A percentile compares a stretch with the other conserved stretches of the same genome.
Evolutionary conservation across 768 basidiomycete genomes (phyloP).

Genomic region (Krasilnikovozyma curviuscula): DNA sequence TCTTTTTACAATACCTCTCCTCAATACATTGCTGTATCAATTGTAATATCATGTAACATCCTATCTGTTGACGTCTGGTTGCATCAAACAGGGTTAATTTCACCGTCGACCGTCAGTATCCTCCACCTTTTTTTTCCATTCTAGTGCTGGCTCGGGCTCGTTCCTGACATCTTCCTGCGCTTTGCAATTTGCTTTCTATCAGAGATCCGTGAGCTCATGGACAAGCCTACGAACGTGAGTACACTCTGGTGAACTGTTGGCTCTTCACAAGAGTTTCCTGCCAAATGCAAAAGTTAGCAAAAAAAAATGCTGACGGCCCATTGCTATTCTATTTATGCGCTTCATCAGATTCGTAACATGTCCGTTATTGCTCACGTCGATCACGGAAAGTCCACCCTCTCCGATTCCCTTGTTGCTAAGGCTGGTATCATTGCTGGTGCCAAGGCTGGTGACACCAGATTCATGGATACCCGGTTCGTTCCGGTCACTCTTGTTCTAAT

Average conservation of each 20-base stretch:
- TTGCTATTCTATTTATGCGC: constrained; percentile 16
- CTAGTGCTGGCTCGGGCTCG: too few species aligned
- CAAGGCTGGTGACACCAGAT: constrained; percentile 91
- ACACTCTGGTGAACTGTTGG: too few species aligned
- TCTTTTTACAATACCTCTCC: too few species aligned
- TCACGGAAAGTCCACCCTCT: constrained; percentile 98
- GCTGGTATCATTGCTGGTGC: constrained; percentile 92
- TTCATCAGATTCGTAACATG: not conserved
- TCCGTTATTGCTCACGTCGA: constrained; percentile 40
- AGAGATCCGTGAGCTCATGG: constrained; percentile 75
- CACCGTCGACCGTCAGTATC: too few species aligned
- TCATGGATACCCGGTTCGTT: constrained; percentile 65
- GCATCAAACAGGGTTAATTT: too few species aligned
- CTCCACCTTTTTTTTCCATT: too few species aligned
- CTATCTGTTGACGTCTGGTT: too few species aligned
- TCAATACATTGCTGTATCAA: too few species aligned
- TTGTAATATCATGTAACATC: too few species aligned
- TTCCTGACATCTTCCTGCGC: too few species aligned
- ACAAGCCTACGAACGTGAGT: constrained; percentile 75
- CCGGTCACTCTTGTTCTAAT: not conserved
- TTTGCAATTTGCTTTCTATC: constrained; percentile 37
- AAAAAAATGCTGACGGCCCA: constrained; percentile 77
- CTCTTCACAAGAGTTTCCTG: too few species aligned
- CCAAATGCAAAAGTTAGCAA: not conserved
- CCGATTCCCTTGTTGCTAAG: constrained; percentile 96